Evolutionary conservation across 208 protist genomes (phyloP), one percentile per base, ranked within the genome.

Genomic region (Acanthamoeba royreba): DNA sequence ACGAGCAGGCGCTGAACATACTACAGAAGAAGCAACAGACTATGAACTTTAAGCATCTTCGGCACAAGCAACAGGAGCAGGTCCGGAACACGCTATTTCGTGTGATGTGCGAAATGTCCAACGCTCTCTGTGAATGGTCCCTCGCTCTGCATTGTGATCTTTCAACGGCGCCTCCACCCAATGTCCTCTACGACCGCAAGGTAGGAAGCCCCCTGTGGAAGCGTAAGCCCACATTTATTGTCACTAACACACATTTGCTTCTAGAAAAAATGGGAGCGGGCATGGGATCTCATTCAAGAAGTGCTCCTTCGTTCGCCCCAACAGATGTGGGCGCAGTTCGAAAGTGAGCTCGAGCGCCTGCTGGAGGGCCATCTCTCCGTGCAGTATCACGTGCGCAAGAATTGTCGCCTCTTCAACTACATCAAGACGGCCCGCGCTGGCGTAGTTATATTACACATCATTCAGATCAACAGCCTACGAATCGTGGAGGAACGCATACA

Each of bases 11-110:
- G 0, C 79, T 88, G n/a, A 88, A 88, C 49, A 88, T 88, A 38
- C 49, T 88, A n/a, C 79, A 92, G 86, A 92, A 92, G 53, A 63
- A 74, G 86, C 35, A 92, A n/a, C 38, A 92, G 45, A 74, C 38
- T 4, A 92, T 74, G 55, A 43, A 63, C 22, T 43, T 43, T 40
- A 79, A 79, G 55, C 33, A 92, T 25, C n/a, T 55, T 35, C 33
- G 55, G 9, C 33, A 1, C 33, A 52, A 92, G 31, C 47, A 92
- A 74, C 86, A 92, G 45, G 45, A 74, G 42, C 52, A 92, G 86
- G 45, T 74, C 9, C 38, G 33, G 13, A 74, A 22, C 33, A 52
- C 42, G 86, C 31, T 92, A 11, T 92, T 43, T 40, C 40, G 42
- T n/a, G 86, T 92, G 28, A 92, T 92, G 86, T 77, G 35, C 35